Conservation (phyloP, 176 grass and related monocot species). For the Hordeum marinum region DNA sequence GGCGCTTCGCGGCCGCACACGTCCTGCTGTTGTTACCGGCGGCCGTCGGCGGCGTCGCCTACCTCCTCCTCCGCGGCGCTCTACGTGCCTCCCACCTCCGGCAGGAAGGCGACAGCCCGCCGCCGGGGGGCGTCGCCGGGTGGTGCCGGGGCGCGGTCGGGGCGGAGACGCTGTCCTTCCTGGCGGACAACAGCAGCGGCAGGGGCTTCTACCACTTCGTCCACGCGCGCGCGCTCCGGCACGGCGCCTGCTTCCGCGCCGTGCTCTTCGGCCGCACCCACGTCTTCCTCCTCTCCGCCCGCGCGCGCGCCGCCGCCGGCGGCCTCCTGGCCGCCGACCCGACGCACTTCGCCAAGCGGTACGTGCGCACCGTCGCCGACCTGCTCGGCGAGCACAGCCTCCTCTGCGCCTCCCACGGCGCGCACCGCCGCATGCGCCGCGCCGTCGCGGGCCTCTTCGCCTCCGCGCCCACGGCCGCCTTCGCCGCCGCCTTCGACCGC, state of each 20-base stretch:
- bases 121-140: neutral
- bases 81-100: neutral
- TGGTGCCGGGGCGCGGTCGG: neutral
- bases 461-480: conserved; percentile 27
- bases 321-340: conserved; percentile 45
- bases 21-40: neutral
- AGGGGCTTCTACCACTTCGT: conserved; percentile 90
- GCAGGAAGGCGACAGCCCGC: neutral
- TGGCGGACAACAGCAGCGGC: conserved; percentile 52
- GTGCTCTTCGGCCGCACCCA: conserved; percentile 60
- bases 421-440: conserved; percentile 47
- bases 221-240: conserved; percentile 38
- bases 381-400: conserved; percentile 77
- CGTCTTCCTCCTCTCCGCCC: conserved; percentile 56
- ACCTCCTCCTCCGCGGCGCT: neutral
- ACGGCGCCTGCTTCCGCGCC: conserved; percentile 70
- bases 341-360: conserved; percentile 69
- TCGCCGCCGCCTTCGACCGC: conserved; percentile 41
- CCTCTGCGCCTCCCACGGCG: conserved; percentile 57
- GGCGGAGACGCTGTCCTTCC: conserved; percentile 64
- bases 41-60: neutral
- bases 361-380: conserved; percentile 66
- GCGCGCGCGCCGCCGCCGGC: conserved; percentile 12
- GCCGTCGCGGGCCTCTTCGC: conserved; percentile 58
- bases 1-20: neutral